Evolutionary conservation across 805 yeast species (phyloP).

Genomic region (Wickerhamomyces tratensis): DNA sequence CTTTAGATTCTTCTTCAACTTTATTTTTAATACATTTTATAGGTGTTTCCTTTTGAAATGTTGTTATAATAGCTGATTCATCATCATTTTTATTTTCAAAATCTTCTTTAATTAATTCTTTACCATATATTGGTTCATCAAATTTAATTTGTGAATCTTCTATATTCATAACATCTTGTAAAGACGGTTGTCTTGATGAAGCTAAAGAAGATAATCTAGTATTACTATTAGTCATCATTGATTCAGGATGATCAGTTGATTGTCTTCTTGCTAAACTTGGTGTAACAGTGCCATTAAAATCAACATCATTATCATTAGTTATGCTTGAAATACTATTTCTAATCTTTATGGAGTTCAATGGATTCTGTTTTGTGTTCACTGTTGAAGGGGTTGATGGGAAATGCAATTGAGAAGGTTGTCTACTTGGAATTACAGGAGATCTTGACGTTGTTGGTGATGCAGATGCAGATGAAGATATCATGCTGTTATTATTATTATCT

Average conservation of each 20-base stretch:
- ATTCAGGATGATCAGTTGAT: constrained; percentile 10
- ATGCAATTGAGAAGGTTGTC: constrained; percentile 5
- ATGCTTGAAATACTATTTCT: constrained; percentile 18
- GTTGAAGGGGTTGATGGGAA: constrained; percentile 3
- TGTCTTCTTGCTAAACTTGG: constrained; percentile 24
- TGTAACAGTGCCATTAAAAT: constrained; percentile 29
- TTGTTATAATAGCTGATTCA: not conserved
- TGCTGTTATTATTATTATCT: not conserved
- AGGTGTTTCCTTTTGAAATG: not conserved
- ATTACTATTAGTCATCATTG: constrained; percentile 11
- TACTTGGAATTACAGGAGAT: too few relatives aligned
- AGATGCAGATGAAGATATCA: not conserved
- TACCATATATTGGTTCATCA: constrained; percentile 6
- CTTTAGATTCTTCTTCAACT: not conserved
- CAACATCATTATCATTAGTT: constrained; percentile 38
- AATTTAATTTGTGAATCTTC: constrained; percentile 5
- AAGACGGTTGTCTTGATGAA: constrained; percentile 7
- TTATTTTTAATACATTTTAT: not conserved
- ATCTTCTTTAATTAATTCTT: not conserved
- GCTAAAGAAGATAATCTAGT: constrained; percentile 12
- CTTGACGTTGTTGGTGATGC: not conserved
- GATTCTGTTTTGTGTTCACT: not conserved
- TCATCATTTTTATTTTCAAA: constrained; percentile 1
- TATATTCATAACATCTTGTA: constrained; percentile 9
- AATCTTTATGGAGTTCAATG: constrained; percentile 7